These are phyloP conservation scores for Pisolithus microcarpus DNA, from an alignment of 768 basidiomycete species.

Conservation along the genomic window DNA sequence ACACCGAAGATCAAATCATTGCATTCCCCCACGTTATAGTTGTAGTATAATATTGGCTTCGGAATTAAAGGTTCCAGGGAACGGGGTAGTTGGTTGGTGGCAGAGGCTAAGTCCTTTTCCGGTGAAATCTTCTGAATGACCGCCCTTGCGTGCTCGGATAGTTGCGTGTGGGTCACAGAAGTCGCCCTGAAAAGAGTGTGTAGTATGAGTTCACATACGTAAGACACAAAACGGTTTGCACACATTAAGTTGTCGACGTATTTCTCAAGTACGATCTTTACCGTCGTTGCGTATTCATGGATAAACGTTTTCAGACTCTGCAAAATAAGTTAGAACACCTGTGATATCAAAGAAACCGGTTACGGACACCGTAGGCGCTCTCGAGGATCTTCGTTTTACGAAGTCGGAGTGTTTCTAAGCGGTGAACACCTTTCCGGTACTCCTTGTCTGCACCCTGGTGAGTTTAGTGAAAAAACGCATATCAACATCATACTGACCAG, in stretches of 20 bases:
- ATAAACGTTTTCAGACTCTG: constrained; percentile 80
- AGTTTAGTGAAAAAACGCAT: background rate
- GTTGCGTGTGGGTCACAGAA: constrained; percentile 63
- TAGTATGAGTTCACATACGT: background rate
- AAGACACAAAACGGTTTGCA: constrained; percentile 1
- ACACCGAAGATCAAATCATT: constrained; percentile 87
- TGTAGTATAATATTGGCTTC: constrained; percentile 66
- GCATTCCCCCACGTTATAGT: constrained; percentile 77
- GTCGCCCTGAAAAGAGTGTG: constrained; percentile 54
- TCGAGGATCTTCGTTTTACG: constrained; percentile 76
- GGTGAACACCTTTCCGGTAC: constrained; percentile 83
- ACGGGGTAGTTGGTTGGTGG: constrained; percentile 52
- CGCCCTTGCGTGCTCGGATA: constrained; percentile 57
- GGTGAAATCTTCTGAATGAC: constrained; percentile 63
- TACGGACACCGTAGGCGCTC: constrained; percentile 66
- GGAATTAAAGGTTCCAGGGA: constrained; percentile 61
- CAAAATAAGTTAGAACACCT: constrained; percentile 6
- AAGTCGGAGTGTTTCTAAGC: constrained; percentile 85
- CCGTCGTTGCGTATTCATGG: constrained; percentile 55
- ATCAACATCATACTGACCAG: constrained; percentile 42
- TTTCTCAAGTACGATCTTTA: constrained; percentile 59
- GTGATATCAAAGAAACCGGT: background rate
- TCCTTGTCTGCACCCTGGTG: constrained; percentile 59
- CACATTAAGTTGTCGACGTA: constrained; percentile 77
- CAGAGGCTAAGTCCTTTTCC: constrained; percentile 56